Conservation (phyloP, 2,329 filamentous ascomycete genomes). For the Paecilomyces sp. region DNA sequence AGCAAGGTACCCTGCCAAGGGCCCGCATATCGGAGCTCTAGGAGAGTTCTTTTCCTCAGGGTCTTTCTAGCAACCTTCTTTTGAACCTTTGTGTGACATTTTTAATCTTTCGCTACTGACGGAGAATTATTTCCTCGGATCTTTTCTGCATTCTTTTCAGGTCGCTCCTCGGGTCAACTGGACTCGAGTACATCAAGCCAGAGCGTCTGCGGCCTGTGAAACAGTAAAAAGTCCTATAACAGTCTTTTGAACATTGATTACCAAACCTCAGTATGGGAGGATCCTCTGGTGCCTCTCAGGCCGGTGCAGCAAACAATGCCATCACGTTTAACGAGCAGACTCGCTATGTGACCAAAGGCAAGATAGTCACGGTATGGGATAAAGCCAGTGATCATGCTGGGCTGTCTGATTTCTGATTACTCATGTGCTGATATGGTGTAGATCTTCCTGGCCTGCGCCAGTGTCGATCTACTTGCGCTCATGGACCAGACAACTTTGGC, state of each 20-base stretch:
- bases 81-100: not conserved
- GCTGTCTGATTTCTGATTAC: not conserved
- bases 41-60: not conserved
- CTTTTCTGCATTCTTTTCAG: not conserved
- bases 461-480: constrained; percentile 48
- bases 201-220: not conserved
- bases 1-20: not conserved
- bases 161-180: not conserved
- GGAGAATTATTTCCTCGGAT: not conserved
- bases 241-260: not conserved
- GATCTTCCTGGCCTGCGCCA: constrained; percentile 53
- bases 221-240: not conserved
- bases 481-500: constrained; percentile 55
- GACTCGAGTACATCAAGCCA: not conserved
- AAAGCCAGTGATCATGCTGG: not conserved
- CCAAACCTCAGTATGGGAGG: not conserved
- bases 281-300: not conserved
- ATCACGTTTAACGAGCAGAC: constrained; percentile 49
- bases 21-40: not conserved
- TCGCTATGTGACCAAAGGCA: constrained; percentile 46
- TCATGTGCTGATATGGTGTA: constrained; percentile 14
- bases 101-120: not conserved
- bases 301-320: not conserved
- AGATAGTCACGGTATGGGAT: constrained; percentile 44
- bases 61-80: not conserved